Evolutionary conservation across 1,284 basidiomycete genomes (phyloP), one percentile per base, ranked within the genome.

Genomic region (Sanghuangporus baumii): DNA sequence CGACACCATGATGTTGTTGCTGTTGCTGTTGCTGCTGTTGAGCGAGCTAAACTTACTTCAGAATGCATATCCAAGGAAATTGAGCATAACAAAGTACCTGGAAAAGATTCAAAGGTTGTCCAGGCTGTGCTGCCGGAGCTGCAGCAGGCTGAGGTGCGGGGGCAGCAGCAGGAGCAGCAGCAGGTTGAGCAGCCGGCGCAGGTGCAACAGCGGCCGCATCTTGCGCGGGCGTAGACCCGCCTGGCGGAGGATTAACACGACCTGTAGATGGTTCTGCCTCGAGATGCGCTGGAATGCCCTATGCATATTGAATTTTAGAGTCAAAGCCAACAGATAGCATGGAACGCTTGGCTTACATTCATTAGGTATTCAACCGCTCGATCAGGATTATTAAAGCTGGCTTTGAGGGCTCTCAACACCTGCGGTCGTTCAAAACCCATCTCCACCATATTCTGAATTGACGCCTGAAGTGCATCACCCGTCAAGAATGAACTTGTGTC

Each of bases 301-400:
- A 38, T 50, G n/a, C 61, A 59, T 55, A 34, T 41, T 18, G 31
- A 60, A 61, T 58, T 61, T 59, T 59, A 57, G 57, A 57, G 38
- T 62, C 18, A 18, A 26, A 60, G 65, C 54, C 51, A 48, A 20
- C 20, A 9, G 31, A 48, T 2, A 37, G 64, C 16, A 55, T 26
- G 43, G 14, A 46, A 18, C 20, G 18, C 31, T 23, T 43, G n/a
- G 79, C 89, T 71, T 69, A 96, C 96, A 66, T 75, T 97, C 85
- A 98, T 91, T 57, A 99, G 80, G 76, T 99, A 99, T 75, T 99
- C 97, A 34, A 96, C 96, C 6, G 97, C 97, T 50, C 97, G 87
- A 71, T 99, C 96, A 1, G 97, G 94, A 76, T 99, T 99, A 78
- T 99, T 99, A 78, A 87, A 99, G 72, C 93, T 96, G 23, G 96